Evolutionary conservation across 441 rosid genomes (phyloP), one percentile per base, ranked within the genome.

Genomic region (Pelargonium myrrhifolium): DNA sequence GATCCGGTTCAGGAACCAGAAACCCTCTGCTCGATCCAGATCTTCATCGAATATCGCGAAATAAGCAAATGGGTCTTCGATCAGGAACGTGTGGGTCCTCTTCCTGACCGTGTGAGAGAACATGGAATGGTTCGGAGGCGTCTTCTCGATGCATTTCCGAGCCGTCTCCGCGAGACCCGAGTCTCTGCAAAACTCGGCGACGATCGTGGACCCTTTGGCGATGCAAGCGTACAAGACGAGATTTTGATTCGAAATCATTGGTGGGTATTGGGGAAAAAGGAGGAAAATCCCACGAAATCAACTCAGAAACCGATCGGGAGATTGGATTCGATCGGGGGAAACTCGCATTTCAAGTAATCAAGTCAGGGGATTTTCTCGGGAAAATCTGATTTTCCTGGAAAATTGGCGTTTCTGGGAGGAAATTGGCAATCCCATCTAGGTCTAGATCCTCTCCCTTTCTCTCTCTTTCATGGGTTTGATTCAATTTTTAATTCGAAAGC

Each of bases 101-200:
- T 78, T 63, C 37, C 76, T 71, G 61, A 72, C 79, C 31, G 97
- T 88, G 43, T 91, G 96, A 47, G 89, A 87, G 77, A 89, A 93
- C 61, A 70, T 49, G 4, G 93, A 82, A 83, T 93, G 99, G 75
- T 82, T 65, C 0, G 81, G 84, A 39, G 99, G 99, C 69, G 96
- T 71, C 31, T 71, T 79, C 64, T 82, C 81, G 68, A 91, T 74
- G 83, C 96, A 93, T 78, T 74, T 42, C 21, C 71, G 75, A 14
- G 88, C 97, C 22, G 59, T 17, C 9, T 53, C 59, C 9, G 9
- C 9, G 10, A 53, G 21, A 8, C 22, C 9, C 22, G 59, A 9
- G 26, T 85, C 81, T 64, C 77, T 77, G 1, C 77, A 81, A 76
- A 80, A 86, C 56, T 93, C 87, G 0, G 89, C 86, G 17, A 93